These are phyloP conservation scores for Tuber melanosporum DNA, from an alignment of 495 filamentous ascomycete species.

Conservation along the genomic window DNA sequence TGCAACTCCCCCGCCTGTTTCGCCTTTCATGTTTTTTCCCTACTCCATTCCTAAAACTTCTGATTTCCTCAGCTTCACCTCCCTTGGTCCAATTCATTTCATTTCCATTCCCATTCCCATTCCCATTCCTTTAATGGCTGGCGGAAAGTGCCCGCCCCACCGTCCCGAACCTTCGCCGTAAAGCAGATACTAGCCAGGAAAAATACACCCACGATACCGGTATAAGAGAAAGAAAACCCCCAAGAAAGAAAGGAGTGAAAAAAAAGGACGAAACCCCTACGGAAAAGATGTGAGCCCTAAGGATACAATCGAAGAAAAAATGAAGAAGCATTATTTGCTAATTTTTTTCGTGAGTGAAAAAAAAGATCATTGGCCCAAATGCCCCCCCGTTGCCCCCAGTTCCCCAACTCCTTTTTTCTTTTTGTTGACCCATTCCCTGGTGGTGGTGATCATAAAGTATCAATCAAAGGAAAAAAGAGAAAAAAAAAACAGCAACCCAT, in stretches of 20 bases:
- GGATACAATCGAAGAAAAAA: slow-evolving; percentile 14
- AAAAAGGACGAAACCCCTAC: slow-evolving; percentile 12
- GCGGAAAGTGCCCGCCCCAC: not conserved
- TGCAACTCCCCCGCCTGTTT: not conserved
- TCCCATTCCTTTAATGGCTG: not conserved
- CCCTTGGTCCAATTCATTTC: not conserved
- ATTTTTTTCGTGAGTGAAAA: slow-evolving; percentile 2
- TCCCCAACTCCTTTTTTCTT: slow-evolving; percentile 1
- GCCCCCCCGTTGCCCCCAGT: slow-evolving; percentile 1
- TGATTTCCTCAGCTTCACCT: not conserved
- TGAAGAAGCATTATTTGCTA: slow-evolving; percentile 1
- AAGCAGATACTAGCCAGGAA: slow-evolving; percentile 2
- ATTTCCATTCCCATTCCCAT: not conserved
- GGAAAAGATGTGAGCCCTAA: slow-evolving; percentile 15
- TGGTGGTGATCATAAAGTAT: not conserved
- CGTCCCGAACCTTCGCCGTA: not conserved
- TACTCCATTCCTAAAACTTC: not conserved
- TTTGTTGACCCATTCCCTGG: not conserved
- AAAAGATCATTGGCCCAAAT: slow-evolving; percentile 4
- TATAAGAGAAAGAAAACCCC: slow-evolving; percentile 16
- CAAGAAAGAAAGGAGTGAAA: not conserved
- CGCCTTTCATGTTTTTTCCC: not conserved
- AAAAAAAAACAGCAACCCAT: slow-evolving; percentile 26
- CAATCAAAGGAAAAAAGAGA: slow-evolving; percentile 12
- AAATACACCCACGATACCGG: slow-evolving; percentile 17